Evolutionary conservation across 2,329 filamentous ascomycete species (phyloP), one percentile per base, ranked within the genome.

Genomic region (Paradendryphiella salina): DNA sequence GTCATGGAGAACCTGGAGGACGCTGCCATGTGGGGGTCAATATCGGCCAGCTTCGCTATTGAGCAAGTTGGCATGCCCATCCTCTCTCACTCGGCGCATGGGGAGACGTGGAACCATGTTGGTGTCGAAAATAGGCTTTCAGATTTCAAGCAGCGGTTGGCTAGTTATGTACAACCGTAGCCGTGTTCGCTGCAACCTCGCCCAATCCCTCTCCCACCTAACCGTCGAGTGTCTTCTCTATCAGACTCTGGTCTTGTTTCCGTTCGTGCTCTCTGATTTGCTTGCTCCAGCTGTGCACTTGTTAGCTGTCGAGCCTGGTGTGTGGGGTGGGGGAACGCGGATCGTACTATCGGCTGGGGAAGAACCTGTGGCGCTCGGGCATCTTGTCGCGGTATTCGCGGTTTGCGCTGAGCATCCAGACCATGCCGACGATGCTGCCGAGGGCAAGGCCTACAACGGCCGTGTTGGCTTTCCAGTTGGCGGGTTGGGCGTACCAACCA

Each of bases 391-490:
- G 84, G 57, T 82, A 75, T 74, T 95, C 90, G 59, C 84, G 80
- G 63, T 89, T 83, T 32, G 89, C 87, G 70, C 88, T 91, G 65
- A 87, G 75, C 67, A 80, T 88, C 82, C 85, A 93, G 55, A 80
- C 82, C 66, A 87, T 75, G 41, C 82, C 86, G 51, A 82, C 80
- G 60, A 95, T 81, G 57, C 88, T 86, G 61, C 87, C 61, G 43
- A 94, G 79, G 48, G 87, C 82, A 39, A 79, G 82, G 53, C 83
- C 83, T 71, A 91, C 85, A 62, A 94, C 80, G 47, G 87, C 81
- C 4, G 94, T 99, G 80, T 99, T 99, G 68, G 80, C 78, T 75
- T 88, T 94, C 94, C 94, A 99, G 82, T 99, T 99, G 63, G 83
- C 81, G 46, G 94, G 94, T 75, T 96, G 93, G 46, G 87, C 80